Percentiles rank a stretch among this genome's conserved stretches.
phyloP scores from a whole-genome alignment of 495 filamentous ascomycete genomes.

The Daldinia loculata region DNA sequence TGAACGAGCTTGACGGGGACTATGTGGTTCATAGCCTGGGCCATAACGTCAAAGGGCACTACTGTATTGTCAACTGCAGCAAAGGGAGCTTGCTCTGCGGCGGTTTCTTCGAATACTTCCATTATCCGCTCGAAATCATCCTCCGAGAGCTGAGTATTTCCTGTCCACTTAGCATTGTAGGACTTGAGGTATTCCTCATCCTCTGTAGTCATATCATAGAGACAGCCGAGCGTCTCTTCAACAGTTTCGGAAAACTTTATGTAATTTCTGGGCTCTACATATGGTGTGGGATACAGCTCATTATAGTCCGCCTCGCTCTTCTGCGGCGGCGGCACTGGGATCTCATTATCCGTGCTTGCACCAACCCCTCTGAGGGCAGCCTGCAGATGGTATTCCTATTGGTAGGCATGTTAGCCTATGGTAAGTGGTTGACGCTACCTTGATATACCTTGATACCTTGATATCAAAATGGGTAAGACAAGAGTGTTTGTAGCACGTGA shows the following conservation, averaged over 20 bases:
- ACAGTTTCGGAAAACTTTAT: conserved; percentile 98
- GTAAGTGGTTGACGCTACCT: conserved; percentile 40
- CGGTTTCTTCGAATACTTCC: conserved; percentile 91
- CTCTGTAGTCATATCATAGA: conserved; percentile 92
- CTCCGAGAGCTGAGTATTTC: conserved; percentile 75
- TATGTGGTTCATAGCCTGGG: conserved; percentile 69
- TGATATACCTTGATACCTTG: conserved; percentile 17
- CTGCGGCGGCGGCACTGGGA: conserved; percentile 85
- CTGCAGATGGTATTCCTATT: conserved; percentile 98
- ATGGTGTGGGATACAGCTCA: conserved; percentile 79
- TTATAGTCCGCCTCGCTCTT: conserved; percentile 86
- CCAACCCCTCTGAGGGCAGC: conserved; percentile 82
- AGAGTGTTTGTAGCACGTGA: neutral
- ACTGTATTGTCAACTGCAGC: conserved; percentile 88
- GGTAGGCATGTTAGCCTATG: conserved; percentile 43
- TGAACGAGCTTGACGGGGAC: conserved; percentile 64
- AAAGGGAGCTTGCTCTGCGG: conserved; percentile 81
- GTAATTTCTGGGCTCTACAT: conserved; percentile 87
- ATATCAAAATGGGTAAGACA: conserved; percentile 25
- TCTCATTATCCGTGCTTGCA: conserved; percentile 73
- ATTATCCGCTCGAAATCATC: conserved; percentile 93
- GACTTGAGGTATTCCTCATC: conserved; percentile 85
- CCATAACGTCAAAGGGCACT: conserved; percentile 80
- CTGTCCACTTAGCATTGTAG: conserved; percentile 78
- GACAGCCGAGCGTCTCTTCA: conserved; percentile 85